Percentiles rank a stretch among this genome's conserved stretches.
Conservation (phyloP, 768 basidiomycete species). For the Pulveroboletus sp. region DNA sequence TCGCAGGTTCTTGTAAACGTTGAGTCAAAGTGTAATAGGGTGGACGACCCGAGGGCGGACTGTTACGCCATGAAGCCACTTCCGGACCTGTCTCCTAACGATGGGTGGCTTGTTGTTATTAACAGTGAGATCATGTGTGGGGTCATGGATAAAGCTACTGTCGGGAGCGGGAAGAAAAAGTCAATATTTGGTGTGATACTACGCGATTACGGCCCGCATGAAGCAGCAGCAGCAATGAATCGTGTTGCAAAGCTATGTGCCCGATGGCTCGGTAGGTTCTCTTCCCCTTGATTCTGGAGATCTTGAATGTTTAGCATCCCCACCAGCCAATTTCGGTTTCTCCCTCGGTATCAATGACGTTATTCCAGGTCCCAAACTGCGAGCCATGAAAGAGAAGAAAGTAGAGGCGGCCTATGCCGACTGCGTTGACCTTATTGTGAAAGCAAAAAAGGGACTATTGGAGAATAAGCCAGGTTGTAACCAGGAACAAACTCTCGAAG, state of each 20-base stretch:
- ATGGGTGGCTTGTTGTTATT: conserved; percentile 94
- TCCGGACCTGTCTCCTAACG: conserved; percentile 90
- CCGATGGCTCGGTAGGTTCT: conserved; percentile 73
- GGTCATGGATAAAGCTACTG: conserved; percentile 96
- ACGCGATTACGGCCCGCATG: conserved; percentile 92
- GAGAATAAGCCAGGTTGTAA: conserved; percentile 98
- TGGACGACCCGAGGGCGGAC: conserved; percentile 64
- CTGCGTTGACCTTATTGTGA: conserved; percentile 81
- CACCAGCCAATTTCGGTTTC: conserved; percentile 91
- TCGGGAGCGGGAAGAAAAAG: conserved; percentile 98
- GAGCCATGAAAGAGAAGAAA: conserved; percentile 73
- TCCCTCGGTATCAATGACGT: conserved; percentile 99
- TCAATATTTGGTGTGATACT: conserved; percentile 98
- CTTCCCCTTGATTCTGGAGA: not conserved
- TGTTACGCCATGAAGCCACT: conserved; percentile 64
- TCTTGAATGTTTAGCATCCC: conserved; percentile 2
- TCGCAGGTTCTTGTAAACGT: conserved; percentile 88
- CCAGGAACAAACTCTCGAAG: conserved; percentile 95
- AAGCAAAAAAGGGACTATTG: conserved; percentile 85
- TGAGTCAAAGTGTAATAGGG: conserved; percentile 91
- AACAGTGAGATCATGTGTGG: conserved; percentile 99
- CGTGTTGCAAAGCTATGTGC: conserved; percentile 93
- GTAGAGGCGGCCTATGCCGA: conserved; percentile 86
- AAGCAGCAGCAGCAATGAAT: conserved; percentile 94
- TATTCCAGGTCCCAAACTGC: conserved; percentile 86